Conservation (phyloP, 2,329 filamentous ascomycete species). For the Penicillium sp. region DNA sequence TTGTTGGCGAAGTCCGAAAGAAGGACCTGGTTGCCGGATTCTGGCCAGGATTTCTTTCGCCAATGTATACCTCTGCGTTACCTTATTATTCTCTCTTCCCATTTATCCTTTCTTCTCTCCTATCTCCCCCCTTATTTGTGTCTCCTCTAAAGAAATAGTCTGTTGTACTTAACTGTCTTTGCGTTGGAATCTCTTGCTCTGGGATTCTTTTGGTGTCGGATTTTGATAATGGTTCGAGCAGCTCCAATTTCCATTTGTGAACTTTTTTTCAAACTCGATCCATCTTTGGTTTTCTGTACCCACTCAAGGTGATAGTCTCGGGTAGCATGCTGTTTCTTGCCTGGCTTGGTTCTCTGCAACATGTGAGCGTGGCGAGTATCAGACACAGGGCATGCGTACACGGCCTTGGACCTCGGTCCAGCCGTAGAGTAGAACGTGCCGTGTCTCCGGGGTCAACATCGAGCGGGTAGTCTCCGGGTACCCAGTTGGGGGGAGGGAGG, state of each 20-base stretch:
- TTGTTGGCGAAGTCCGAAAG: conserved; percentile 19
- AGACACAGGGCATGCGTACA: conserved; percentile 17
- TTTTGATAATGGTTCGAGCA: conserved; percentile 32
- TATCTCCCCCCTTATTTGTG: conserved; percentile 15
- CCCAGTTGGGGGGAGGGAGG: background rate
- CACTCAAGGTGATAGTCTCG: background rate
- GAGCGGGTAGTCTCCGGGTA: background rate
- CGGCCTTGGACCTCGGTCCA: conserved; percentile 8
- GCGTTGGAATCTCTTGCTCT: conserved; percentile 15
- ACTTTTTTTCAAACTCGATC: conserved; percentile 11
- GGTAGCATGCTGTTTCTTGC: conserved; percentile 1
- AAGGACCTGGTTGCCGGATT: conserved; percentile 22
- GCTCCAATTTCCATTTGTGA: conserved; percentile 27
- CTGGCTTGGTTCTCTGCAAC: background rate
- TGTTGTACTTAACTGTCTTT: conserved; percentile 28
- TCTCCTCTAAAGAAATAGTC: conserved; percentile 23
- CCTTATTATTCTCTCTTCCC: conserved; percentile 18
- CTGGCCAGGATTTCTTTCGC: conserved; percentile 21
- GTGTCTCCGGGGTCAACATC: background rate
- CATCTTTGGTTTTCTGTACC: background rate
- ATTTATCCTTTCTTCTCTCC: conserved; percentile 8
- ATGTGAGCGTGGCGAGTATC: conserved; percentile 19
- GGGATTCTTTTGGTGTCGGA: conserved; percentile 19
- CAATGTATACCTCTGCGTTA: conserved; percentile 19
- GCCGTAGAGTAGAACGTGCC: background rate